phyloP scores from a whole-genome alignment of 139 green algal species.

The Coccomyxa sp. region DNA sequence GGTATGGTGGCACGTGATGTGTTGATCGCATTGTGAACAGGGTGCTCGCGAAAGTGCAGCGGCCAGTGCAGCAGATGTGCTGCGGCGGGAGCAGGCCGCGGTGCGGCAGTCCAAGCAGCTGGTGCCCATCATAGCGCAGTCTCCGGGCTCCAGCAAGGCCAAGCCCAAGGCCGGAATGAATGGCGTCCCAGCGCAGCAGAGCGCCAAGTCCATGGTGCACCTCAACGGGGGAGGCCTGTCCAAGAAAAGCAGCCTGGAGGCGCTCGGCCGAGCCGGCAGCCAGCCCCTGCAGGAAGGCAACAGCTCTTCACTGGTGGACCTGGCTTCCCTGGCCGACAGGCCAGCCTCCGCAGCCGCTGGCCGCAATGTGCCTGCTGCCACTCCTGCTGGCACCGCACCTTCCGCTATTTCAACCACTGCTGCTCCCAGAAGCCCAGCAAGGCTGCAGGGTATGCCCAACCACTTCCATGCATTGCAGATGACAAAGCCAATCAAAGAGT shows the following conservation, averaged over 20 bases:
- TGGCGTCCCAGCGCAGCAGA: neutral
- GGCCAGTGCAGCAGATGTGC: neutral
- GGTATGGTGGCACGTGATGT: neutral
- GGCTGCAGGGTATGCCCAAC: too few species aligned
- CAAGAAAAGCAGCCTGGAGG: neutral
- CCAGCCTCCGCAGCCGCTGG: neutral
- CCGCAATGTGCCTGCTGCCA: too few species aligned
- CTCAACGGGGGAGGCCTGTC: neutral
- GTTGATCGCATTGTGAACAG: neutral
- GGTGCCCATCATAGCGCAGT: slow-evolving; percentile 16
- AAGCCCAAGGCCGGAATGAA: slow-evolving; percentile 4
- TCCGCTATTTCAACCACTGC: too few species aligned
- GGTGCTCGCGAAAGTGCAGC: neutral
- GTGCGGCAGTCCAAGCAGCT: slow-evolving; percentile 39
- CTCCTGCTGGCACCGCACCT: too few species aligned
- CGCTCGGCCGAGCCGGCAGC: neutral
- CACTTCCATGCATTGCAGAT: too few species aligned
- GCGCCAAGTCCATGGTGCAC: neutral
- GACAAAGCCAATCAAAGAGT: too few species aligned
- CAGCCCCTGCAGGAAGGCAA: neutral
- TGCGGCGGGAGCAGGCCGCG: slow-evolving; percentile 23
- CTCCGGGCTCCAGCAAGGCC: neutral
- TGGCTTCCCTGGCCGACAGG: neutral
- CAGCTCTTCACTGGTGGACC: too few species aligned
- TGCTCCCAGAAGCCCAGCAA: too few species aligned